Evolutionary conservation across 805 yeast species (phyloP).

Genomic region (Schizosaccharomyces japonicus): DNA sequence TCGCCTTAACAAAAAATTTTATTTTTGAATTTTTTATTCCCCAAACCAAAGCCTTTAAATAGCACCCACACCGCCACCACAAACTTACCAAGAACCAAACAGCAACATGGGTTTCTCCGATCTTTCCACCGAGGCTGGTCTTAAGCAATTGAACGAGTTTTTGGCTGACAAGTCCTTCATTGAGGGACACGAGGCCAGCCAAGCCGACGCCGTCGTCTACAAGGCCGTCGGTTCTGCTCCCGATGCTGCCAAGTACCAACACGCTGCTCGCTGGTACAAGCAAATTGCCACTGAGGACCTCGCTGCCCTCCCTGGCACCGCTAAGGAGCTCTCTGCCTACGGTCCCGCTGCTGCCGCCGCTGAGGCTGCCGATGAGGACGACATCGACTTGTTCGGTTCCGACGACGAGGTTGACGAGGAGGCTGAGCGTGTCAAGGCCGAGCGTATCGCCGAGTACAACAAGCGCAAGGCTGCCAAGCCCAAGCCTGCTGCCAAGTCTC

Average conservation of each 20-base stretch:
- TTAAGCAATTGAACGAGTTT: conserved; percentile 54
- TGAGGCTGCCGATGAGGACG: conserved; percentile 69
- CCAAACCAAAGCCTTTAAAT: too few relatives aligned
- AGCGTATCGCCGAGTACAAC: conserved; percentile 93
- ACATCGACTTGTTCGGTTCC: conserved; percentile 84
- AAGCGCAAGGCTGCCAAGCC: conserved; percentile 94
- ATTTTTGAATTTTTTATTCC: too few relatives aligned
- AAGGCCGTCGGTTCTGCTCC: conserved; percentile 42
- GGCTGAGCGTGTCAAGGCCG: conserved; percentile 90
- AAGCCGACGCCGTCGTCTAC: conserved; percentile 86
- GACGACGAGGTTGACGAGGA: conserved; percentile 84
- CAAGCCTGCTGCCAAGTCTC: conserved; percentile 94
- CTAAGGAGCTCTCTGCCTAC: conserved; percentile 14
- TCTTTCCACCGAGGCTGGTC: conserved; percentile 24
- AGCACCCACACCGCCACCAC: too few relatives aligned
- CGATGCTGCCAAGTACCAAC: conserved; percentile 56
- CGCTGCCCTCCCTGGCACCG: conserved; percentile 47
- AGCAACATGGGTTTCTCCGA: conserved; percentile 21
- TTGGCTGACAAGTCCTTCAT: conserved; percentile 84
- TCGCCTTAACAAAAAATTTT: too few relatives aligned
- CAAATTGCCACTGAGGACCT: conserved; percentile 88
- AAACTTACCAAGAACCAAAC: conserved; percentile 3
- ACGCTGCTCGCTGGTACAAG: conserved; percentile 94
- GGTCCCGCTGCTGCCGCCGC: conserved; percentile 30
- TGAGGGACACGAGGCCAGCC: conserved; percentile 47